Evolutionary conservation across 345 rosid species (phyloP).

Genomic region (Hevea brasiliensis): DNA sequence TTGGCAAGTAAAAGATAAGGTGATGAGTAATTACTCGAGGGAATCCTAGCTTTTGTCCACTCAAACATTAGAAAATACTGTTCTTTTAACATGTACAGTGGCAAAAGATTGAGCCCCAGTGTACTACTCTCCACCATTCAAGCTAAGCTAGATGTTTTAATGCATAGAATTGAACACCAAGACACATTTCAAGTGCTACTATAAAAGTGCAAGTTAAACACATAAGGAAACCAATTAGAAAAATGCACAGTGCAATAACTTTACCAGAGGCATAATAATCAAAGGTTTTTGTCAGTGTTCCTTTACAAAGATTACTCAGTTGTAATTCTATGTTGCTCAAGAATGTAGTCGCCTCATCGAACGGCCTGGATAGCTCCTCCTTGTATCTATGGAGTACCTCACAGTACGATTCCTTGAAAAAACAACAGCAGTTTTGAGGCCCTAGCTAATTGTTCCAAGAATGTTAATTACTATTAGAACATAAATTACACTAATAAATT

Average conservation of each 20-base stretch:
- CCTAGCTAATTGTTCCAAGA: background rate
- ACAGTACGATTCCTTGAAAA: conserved; percentile 59
- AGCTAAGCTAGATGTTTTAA: background rate
- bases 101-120: background rate
- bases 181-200: background rate
- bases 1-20: background rate
- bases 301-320: conserved; percentile 53
- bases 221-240: background rate
- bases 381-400: conserved; percentile 54
- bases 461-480: too few species aligned
- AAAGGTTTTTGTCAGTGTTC: conserved; percentile 27
- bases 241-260: conserved; percentile 3
- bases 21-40: background rate
- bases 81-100: conserved; percentile 29
- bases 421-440: too few species aligned
- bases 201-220: background rate
- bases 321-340: conserved; percentile 59
- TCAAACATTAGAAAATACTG: conserved; percentile 6
- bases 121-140: background rate
- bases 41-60: conserved; percentile 7
- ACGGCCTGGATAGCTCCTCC: conserved; percentile 60
- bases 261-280: conserved; percentile 43
- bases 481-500: too few species aligned
- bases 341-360: conserved; percentile 58
- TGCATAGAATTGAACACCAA: background rate